Evolutionary conservation across 768 basidiomycete species (phyloP).

Genomic region (Suillus plorans): DNA sequence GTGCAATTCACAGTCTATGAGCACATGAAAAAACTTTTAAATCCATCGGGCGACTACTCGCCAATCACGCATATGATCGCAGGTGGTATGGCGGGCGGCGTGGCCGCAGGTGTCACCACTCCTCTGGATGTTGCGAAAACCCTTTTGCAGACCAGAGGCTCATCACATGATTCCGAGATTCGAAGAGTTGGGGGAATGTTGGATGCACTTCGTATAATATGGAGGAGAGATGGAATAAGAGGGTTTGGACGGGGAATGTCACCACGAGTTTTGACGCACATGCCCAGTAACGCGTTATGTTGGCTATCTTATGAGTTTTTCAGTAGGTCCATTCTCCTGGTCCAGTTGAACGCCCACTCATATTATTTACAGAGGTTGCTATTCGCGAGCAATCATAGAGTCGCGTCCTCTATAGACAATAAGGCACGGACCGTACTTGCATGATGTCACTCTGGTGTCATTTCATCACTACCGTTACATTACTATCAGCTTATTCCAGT

Average conservation of each 20-base stretch:
- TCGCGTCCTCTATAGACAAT: slow-evolving; percentile 21
- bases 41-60: slow-evolving; percentile 85
- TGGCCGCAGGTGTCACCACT: slow-evolving; percentile 94
- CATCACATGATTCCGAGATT: slow-evolving; percentile 83
- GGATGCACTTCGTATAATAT: slow-evolving; percentile 88
- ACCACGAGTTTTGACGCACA: slow-evolving; percentile 89
- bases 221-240: slow-evolving; percentile 77
- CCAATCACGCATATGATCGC: slow-evolving; percentile 91
- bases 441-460: not conserved
- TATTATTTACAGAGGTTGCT: slow-evolving; percentile 50
- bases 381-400: slow-evolving; percentile 45
- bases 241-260: slow-evolving; percentile 88
- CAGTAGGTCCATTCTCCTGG: slow-evolving; percentile 59
- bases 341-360: not conserved
- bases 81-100: slow-evolving; percentile 89
- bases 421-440: not conserved
- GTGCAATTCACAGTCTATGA: slow-evolving; percentile 98
- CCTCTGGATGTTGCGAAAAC: slow-evolving; percentile 98
- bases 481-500: slow-evolving; percentile 11
- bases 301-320: slow-evolving; percentile 99
- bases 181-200: slow-evolving; percentile 79
- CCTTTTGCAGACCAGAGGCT: slow-evolving; percentile 91
- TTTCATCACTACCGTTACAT: slow-evolving; percentile 13
- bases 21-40: slow-evolving; percentile 81
- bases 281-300: slow-evolving; percentile 96